Evolutionary conservation across 1,284 basidiomycete species (phyloP).

Genomic region (Rhodotorula sp.): DNA sequence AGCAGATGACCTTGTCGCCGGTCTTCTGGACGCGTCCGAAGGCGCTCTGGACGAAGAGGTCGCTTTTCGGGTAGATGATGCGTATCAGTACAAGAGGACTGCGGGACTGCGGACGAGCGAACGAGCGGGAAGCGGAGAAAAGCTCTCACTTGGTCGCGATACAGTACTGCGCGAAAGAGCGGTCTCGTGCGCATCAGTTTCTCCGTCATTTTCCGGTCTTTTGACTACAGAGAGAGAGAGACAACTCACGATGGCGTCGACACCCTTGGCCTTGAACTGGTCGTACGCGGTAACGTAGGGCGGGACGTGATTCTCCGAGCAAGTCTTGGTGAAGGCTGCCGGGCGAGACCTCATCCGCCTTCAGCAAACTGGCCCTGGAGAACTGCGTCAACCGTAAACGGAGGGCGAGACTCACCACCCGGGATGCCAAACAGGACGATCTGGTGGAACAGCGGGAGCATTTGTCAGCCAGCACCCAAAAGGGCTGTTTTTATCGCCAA

Average conservation of each 20-base stretch:
- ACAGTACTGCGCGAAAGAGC: constrained; percentile 48
- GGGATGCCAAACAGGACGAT: constrained; percentile 13
- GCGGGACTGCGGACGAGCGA: not conserved
- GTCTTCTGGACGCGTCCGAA: constrained; percentile 63
- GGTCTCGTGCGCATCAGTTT: not conserved
- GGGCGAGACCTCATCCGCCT: not conserved
- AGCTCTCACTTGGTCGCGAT: constrained; percentile 59
- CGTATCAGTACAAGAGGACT: not conserved
- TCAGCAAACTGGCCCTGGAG: not conserved
- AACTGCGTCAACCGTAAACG: too few relatives aligned
- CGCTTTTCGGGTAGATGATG: constrained; percentile 45
- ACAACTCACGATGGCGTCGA: constrained; percentile 41
- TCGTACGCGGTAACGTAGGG: constrained; percentile 59
- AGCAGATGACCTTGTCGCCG: constrained; percentile 69
- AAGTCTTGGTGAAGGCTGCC: constrained; percentile 17
- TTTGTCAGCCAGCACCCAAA: not conserved
- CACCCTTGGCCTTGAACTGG: constrained; percentile 68
- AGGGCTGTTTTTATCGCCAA: constrained; percentile 52
- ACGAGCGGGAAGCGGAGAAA: not conserved
- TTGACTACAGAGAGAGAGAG: not conserved
- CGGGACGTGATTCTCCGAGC: constrained; percentile 40
- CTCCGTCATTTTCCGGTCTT: not conserved
- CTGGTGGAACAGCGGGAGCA: not conserved
- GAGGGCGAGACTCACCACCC: not conserved
- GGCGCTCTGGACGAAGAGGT: constrained; percentile 66